Evolutionary conservation across 1,284 basidiomycete genomes (phyloP).

Genomic region (Vanrija sp.): DNA sequence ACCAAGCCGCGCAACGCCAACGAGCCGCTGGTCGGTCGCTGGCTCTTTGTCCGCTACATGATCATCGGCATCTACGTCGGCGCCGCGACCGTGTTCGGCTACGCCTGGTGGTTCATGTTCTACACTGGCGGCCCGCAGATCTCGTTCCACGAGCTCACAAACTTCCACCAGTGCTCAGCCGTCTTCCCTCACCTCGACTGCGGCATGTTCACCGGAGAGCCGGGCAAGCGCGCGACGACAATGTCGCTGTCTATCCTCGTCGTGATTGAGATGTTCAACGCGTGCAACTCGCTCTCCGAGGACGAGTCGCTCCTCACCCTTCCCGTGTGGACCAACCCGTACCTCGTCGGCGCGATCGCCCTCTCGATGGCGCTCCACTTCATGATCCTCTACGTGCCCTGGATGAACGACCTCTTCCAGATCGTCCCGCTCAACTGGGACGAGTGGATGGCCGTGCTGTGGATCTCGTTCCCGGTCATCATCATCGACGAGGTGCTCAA

Average conservation of each 20-base stretch:
- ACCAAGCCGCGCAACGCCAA: slow-evolving; percentile 80
- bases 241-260: slow-evolving; percentile 75
- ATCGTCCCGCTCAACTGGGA: slow-evolving; percentile 85
- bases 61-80: slow-evolving; percentile 93
- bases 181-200: slow-evolving; percentile 87
- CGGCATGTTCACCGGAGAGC: slow-evolving; percentile 83
- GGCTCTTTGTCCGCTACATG: slow-evolving; percentile 95
- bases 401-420: slow-evolving; percentile 87
- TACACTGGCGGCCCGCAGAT: slow-evolving; percentile 89
- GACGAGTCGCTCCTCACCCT: slow-evolving; percentile 86
- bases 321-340: slow-evolving; percentile 90
- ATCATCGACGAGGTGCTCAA: slow-evolving; percentile 89
- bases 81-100: slow-evolving; percentile 89
- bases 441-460: slow-evolving; percentile 94
- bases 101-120: slow-evolving; percentile 98
- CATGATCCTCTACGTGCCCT: slow-evolving; percentile 90
- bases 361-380: slow-evolving; percentile 90
- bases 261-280: slow-evolving; percentile 98
- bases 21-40: slow-evolving; percentile 85
- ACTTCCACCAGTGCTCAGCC: slow-evolving; percentile 85
- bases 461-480: slow-evolving; percentile 82
- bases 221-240: slow-evolving; percentile 84
- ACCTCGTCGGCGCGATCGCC: slow-evolving; percentile 79
- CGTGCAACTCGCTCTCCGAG: slow-evolving; percentile 97
- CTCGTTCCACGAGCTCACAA: slow-evolving; percentile 83